Evolutionary conservation across 768 basidiomycete species (phyloP), one percentile per base, ranked within the genome.

Genomic region (Epithele typhae): DNA sequence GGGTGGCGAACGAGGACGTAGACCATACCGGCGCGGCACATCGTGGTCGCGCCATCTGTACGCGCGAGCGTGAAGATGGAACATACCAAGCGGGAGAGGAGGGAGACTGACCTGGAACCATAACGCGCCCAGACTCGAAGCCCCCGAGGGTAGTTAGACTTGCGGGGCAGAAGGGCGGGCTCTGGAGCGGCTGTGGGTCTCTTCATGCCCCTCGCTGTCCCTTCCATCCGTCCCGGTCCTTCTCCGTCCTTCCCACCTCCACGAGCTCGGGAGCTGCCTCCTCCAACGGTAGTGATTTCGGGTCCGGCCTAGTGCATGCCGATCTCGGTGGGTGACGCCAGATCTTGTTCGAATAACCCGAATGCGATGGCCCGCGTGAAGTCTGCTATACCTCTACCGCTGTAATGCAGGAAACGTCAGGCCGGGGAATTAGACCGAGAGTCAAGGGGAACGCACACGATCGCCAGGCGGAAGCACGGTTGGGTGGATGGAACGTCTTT

Each of bases 271-370:
- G 70, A 36, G 63, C 75, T 36, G 59, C 77, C 72, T 5, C 67
- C 69, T 4, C 74, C 74, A 11, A 64, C 53, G 9, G 66, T 65
- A 6, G 66, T 65, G 22, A 75, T 64, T 21, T 67, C 65, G 2
- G 67, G 53, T n/a, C 66, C 70, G 3, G 73, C 67, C 61, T 79
- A 77, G 49, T 78, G 78, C 5, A 78, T 30, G 33, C 46, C 42
- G 5, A 52, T 42, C 23, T 57, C 45, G 40, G 54, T 32, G 19
- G 46, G 72, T 62, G 12, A 74, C 63, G 45, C 68, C 60, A 17
- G 74, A 56, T 53, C 68, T 51, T n/a, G n/a, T n/a, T 62, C 51
- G 43, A 63, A 64, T 42, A 58, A 57, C 30, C 61, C 65, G n/a
- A 73, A 61, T 8, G 67, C 61, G 17, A 63, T 62, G 0, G 75